Conservation (phyloP, 2,329 filamentous ascomycete species). For the Monosporascus ibericus region DNA sequence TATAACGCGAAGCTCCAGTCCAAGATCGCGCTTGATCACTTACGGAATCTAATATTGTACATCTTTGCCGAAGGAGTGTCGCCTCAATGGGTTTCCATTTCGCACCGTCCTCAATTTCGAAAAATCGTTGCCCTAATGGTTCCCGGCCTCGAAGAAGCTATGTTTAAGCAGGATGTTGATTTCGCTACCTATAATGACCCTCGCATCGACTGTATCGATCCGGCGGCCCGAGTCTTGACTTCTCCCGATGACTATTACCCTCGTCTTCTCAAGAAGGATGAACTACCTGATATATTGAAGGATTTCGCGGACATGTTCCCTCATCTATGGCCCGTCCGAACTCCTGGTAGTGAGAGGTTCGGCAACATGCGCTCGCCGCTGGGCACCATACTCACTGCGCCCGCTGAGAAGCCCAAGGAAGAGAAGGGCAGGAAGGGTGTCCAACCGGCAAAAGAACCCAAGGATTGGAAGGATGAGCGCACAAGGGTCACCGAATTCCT, state of each 20-base stretch:
- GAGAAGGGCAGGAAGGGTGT: conserved; percentile 56
- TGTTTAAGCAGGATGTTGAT: conserved; percentile 66
- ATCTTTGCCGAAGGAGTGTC: conserved; percentile 59
- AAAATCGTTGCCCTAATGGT: conserved; percentile 90
- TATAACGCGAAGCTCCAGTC: conserved; percentile 51
- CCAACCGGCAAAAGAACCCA: conserved; percentile 56
- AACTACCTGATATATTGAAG: conserved; percentile 48
- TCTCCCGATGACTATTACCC: conserved; percentile 57
- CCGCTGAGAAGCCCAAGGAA: conserved; percentile 62
- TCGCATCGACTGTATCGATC: conserved; percentile 18
- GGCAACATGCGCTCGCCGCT: conserved; percentile 82
- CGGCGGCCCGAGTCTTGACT: conserved; percentile 30
- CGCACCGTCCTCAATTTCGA: conserved; percentile 56
- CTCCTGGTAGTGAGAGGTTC: conserved; percentile 78
- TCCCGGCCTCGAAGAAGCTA: conserved; percentile 80
- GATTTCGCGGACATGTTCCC: conserved; percentile 77
- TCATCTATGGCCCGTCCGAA: conserved; percentile 83
- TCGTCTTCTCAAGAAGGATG: conserved; percentile 42
- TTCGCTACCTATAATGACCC: conserved; percentile 39
- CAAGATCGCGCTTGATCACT: conserved; percentile 55
- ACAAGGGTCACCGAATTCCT: conserved; percentile 80
- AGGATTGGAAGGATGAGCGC: conserved; percentile 65
- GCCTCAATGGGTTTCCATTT: conserved; percentile 60
- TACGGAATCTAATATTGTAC: conserved; percentile 60
- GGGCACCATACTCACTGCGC: conserved; percentile 73